A percentile compares a stretch with the other conserved stretches of the same genome.
These are phyloP conservation scores for Rhodomyrtus tomentosa DNA, from an alignment of 345 rosid genomes.

Conservation along the genomic window DNA sequence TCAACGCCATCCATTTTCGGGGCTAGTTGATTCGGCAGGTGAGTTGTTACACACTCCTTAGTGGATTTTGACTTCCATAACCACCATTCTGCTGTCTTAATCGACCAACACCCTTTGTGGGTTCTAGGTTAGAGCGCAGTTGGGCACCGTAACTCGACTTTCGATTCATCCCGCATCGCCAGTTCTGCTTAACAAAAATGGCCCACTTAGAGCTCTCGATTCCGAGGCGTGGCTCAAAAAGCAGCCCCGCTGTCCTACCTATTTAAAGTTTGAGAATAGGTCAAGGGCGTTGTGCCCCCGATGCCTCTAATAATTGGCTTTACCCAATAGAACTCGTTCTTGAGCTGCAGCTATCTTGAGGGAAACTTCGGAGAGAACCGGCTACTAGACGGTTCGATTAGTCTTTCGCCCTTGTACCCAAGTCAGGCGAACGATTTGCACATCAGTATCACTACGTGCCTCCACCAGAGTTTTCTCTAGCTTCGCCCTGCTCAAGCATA, in stretches of 20 bases:
- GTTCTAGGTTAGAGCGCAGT: not conserved
- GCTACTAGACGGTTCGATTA: conserved; percentile 51
- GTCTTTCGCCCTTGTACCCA: conserved; percentile 59
- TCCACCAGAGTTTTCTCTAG: no score
- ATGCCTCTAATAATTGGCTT: not conserved
- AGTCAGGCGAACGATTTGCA: conserved; percentile 44
- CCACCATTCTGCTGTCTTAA: not conserved
- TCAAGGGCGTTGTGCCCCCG: no score
- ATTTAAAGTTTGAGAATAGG: no score
- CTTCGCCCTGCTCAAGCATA: no score
- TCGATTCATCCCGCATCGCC: no score
- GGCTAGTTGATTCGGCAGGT: not conserved
- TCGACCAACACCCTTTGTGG: not conserved
- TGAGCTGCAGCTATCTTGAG: not conserved
- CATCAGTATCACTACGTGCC: not conserved
- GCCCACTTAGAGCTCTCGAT: not conserved
- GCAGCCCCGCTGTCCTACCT: no score
- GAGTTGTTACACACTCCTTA: not conserved
- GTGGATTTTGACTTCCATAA: not conserved
- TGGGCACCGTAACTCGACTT: not conserved
- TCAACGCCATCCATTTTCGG: not conserved
- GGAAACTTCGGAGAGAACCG: conserved; percentile 19
- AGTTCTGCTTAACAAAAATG: no score
- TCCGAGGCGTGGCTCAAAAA: no score
- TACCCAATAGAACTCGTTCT: no score